Evolutionary conservation across 164 flowering plant genomes (phyloP).

Genomic region (Magnolia officinalis): DNA sequence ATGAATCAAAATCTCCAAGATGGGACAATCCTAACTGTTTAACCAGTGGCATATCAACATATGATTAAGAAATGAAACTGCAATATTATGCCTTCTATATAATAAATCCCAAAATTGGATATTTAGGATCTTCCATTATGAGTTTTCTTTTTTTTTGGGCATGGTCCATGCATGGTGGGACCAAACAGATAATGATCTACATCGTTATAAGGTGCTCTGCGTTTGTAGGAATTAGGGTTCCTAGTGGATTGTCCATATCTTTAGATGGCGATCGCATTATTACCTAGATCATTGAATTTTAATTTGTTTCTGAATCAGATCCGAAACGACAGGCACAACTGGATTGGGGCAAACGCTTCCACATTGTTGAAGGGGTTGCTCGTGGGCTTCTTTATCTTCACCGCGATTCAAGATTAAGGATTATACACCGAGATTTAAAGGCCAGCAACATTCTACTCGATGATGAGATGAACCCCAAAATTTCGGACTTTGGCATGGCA

Average conservation of each 20-base stretch:
- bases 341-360: conserved; percentile 29
- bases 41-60: too few species aligned
- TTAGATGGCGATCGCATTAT: background rate
- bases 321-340: conserved; percentile 11
- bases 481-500: conserved; percentile 48
- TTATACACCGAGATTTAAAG: conserved; percentile 43
- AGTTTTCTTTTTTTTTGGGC: background rate
- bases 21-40: too few species aligned
- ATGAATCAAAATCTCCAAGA: too few species aligned
- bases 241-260: background rate
- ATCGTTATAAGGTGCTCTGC: background rate
- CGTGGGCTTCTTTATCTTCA: conserved; percentile 42
- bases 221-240: background rate
- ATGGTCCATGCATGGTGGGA: background rate
- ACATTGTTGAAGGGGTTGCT: conserved; percentile 27
- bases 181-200: background rate
- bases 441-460: conserved; percentile 36
- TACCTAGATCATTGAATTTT: background rate
- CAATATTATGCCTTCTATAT: too few species aligned
- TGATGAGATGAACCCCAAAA: conserved; percentile 32
- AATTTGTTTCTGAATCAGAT: conserved; percentile 15
- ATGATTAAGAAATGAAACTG: too few species aligned
- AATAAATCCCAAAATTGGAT: too few species aligned
- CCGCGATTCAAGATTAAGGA: conserved; percentile 29
- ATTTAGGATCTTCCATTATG: too few species aligned